Evolutionary conservation across 2,329 filamentous ascomycete genomes (phyloP).

Genomic region (Clonostachys rhizophaga): DNA sequence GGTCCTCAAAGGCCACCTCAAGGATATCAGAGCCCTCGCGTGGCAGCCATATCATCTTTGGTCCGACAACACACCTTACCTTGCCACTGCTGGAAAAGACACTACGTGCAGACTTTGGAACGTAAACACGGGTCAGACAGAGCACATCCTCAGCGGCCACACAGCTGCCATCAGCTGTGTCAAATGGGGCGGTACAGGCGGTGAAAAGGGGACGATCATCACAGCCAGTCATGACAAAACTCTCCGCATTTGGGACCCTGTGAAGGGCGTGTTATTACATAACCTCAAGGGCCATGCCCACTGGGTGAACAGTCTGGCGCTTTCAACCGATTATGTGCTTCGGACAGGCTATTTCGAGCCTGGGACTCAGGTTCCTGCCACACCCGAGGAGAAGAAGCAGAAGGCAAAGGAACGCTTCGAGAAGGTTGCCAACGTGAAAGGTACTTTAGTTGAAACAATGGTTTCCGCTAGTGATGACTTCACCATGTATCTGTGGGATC

Average conservation of each 20-base stretch:
- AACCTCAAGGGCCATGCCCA: conserved; percentile 81
- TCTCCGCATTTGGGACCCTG: conserved; percentile 83
- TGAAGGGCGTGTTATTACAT: conserved; percentile 73
- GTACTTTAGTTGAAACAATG: conserved; percentile 74
- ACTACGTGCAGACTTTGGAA: conserved; percentile 85
- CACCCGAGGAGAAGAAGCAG: conserved; percentile 63
- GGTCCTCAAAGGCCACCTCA: conserved; percentile 74
- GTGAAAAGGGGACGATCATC: conserved; percentile 51
- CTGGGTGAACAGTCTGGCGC: conserved; percentile 91
- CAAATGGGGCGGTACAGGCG: conserved; percentile 86
- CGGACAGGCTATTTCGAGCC: conserved; percentile 87
- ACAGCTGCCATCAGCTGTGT: conserved; percentile 87
- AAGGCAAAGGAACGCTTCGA: conserved; percentile 82
- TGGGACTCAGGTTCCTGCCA: conserved; percentile 55
- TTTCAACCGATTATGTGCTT: conserved; percentile 88
- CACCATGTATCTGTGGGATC: conserved; percentile 95
- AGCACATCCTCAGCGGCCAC: conserved; percentile 83
- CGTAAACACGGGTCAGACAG: conserved; percentile 70
- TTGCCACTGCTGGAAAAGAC: conserved; percentile 89
- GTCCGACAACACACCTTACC: conserved; percentile 64
- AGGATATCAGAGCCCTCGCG: conserved; percentile 81
- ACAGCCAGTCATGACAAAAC: conserved; percentile 88
- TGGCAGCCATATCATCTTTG: conserved; percentile 95
- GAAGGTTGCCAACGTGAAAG: conserved; percentile 73
- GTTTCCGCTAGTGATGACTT: conserved; percentile 94